Conservation (phyloP, 176 grass and related monocot species). For the Sorghum bicolor region Sorghum_bicolor_NCBIv3 NC_012870.2:76841501-76842000, state of each 20-base stretch:
- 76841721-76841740: not conserved
- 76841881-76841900: not conserved
- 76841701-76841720: slow-evolving; percentile 1
- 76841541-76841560: not conserved
- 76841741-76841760: not conserved
- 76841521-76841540: slow-evolving; percentile 58
- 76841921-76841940: not conserved
- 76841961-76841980: slow-evolving; percentile 6
- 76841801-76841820: not conserved
- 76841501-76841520: slow-evolving; percentile 95
- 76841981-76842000: not conserved
- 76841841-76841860: not conserved
- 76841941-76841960: not conserved
- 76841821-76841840: not conserved
- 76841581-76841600: not conserved
- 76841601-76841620: slow-evolving; percentile 15
- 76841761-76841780: not conserved
- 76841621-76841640: not conserved
- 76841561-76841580: not conserved
- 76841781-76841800: not conserved
- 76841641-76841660: not conserved
- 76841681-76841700: not conserved
- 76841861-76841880: not conserved
- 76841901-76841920: not conserved
- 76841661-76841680: not conserved